phyloP scores from a whole-genome alignment of 2,329 filamentous ascomycete genomes.

The Neonectria sp. region DNA sequence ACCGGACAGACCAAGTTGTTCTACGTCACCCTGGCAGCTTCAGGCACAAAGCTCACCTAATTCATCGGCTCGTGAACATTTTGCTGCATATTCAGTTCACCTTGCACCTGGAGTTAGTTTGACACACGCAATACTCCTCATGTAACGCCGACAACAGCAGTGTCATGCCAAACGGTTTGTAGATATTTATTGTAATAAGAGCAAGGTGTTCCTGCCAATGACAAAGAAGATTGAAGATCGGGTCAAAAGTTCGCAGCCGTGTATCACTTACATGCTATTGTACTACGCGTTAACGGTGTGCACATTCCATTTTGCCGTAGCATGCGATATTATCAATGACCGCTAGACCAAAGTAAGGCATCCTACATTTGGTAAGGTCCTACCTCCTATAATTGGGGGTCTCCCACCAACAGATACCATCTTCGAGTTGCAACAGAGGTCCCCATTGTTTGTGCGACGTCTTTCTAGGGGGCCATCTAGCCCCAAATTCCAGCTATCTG shows the following conservation, averaged over 20 bases:
- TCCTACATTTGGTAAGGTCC: too few species aligned
- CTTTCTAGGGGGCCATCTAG: too few species aligned
- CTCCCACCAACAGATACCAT: too few species aligned
- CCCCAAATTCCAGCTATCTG: too few species aligned
- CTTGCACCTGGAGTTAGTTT: neutral
- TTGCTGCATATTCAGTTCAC: neutral
- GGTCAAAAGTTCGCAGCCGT: neutral
- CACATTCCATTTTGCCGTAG: neutral
- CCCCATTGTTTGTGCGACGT: neutral
- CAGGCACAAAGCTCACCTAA: constrained; percentile 32
- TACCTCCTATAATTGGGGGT: too few species aligned
- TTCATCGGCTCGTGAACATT: neutral
- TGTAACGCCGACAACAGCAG: neutral
- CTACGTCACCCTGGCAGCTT: constrained; percentile 48
- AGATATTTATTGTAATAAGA: neutral
- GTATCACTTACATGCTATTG: too few species aligned
- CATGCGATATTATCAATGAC: too few species aligned
- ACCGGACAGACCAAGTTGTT: constrained; percentile 54
- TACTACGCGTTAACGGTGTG: too few species aligned
- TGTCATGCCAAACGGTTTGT: neutral
- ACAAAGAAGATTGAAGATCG: neutral
- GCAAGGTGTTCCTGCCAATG: neutral
- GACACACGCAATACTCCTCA: neutral
- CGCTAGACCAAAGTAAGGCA: too few species aligned
- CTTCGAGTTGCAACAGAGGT: neutral